Base-by-base conservation (phyloP, 164 flowering plant species). In the Vitis amurensis region DNA sequence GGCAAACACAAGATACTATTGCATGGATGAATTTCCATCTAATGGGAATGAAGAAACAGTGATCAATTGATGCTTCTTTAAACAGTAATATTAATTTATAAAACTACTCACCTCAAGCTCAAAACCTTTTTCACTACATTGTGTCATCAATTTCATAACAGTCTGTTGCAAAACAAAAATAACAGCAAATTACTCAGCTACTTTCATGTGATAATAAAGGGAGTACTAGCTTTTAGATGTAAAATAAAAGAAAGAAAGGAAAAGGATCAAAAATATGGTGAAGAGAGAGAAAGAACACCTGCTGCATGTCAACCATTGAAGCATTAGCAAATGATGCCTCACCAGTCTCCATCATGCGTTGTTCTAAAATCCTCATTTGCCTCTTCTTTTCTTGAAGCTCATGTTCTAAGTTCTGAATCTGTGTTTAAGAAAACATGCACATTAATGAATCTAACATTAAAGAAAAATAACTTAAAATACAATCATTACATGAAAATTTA, bases 261-360 rank as follows among this genome's bases (percentile, higher is more conserved):
- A 16, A 51, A 19, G 50, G 31, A 73, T 53, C 44, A 29, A 23
- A 15, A 62, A 70, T 27, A 58, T 3, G 9, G 31, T 29, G 48
- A 8, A 37, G 17, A 48, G 17, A 69, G 31, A 12, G 11, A 4
- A 51, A 65, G 68, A 72, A 44, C 74, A 96, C 99, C 99, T 94
- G 97, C 79, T 92, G 98, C 99, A 93, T 91, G 67, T 96, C 97
- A 75, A 86, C 87, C 49, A 85, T 31, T 30, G 99, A 91, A 64
- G 98, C 87, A 81, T 84, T 92, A 51, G 94, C 84, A 68, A 88
- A 73, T 52, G 98, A 94, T 69, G 92, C 94, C 72, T 92, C 97
- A 31, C 97, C 89, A 74, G 83, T 84, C 74, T 92, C 96, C 73
- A 50, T 75, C n/a, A 93, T 93, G 30, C 87, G 89, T 72, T 88